A percentile compares a stretch with the other conserved stretches of the same genome.
These are phyloP conservation scores for Theileria orientalis DNA, from an alignment of 169 alveolate species.

Conservation along the genomic window DNA sequence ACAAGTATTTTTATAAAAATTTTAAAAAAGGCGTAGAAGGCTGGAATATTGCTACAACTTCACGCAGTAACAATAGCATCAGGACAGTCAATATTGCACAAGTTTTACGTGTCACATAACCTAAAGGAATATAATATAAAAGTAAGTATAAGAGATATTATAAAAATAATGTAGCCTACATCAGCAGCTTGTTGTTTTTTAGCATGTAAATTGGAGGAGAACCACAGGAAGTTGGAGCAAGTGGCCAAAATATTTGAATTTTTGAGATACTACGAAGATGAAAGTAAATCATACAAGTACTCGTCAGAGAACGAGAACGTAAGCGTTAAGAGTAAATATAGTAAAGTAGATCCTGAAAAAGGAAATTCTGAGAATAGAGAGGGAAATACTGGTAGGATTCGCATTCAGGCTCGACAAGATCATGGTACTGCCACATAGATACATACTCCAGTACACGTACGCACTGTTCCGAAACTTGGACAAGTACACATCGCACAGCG, in stretches of 20 bases:
- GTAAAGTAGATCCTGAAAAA: constrained; percentile 47
- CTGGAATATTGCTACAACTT: constrained; percentile 82
- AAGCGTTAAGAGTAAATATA: not conserved
- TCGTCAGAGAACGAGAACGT: constrained; percentile 24
- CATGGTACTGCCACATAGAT: constrained; percentile 78
- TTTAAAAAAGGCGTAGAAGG: constrained; percentile 65
- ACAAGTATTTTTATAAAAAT: constrained; percentile 36
- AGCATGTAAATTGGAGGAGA: constrained; percentile 87
- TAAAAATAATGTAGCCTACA: constrained; percentile 56
- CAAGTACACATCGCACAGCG: constrained; percentile 68
- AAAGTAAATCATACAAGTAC: not conserved
- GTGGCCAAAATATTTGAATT: constrained; percentile 79
- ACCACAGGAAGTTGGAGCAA: constrained; percentile 81
- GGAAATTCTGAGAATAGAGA: constrained; percentile 83
- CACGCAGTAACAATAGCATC: constrained; percentile 86
- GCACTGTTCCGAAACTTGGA: constrained; percentile 81
- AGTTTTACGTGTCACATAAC: constrained; percentile 82
- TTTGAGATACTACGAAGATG: constrained; percentile 29
- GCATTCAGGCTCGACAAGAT: constrained; percentile 81
- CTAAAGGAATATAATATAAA: constrained; percentile 81
- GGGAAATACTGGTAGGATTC: constrained; percentile 81
- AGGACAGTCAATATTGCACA: constrained; percentile 84
- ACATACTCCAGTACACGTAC: constrained; percentile 81
- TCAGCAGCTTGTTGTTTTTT: constrained; percentile 84
- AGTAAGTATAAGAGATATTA: constrained; percentile 35